Evolutionary conservation across 208 protist species (phyloP).

Genomic region (Leishmania guyanensis): DNA sequence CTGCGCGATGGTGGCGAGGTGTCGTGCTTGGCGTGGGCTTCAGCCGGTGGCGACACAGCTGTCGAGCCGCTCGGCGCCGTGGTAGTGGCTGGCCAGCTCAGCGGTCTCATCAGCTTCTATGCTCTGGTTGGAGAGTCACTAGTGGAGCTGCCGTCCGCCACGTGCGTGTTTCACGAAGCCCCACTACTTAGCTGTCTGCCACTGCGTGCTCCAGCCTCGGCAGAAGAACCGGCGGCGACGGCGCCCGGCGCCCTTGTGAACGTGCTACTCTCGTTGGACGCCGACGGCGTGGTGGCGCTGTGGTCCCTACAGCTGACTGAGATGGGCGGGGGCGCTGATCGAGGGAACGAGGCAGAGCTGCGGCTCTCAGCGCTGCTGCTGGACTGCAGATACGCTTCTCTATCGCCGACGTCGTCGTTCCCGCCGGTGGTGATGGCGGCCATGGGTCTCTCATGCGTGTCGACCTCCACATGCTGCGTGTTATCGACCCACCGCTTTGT

Average conservation of each 20-base stretch:
- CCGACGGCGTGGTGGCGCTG: conserved; percentile 36
- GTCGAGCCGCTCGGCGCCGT: neutral
- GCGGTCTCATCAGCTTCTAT: conserved; percentile 36
- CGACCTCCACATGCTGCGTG: conserved; percentile 10
- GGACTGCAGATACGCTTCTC: conserved; percentile 22
- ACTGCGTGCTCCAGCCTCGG: conserved; percentile 9
- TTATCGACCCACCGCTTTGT: conserved; percentile 21
- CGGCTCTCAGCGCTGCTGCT: conserved; percentile 12
- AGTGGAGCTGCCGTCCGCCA: conserved; percentile 25
- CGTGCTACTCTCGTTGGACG: conserved; percentile 32
- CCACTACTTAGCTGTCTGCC: conserved; percentile 30
- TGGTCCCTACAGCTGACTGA: conserved; percentile 18
- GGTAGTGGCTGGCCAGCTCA: conserved; percentile 34
- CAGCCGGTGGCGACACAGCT: neutral
- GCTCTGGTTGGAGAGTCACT: conserved; percentile 32
- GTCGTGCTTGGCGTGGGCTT: conserved; percentile 31
- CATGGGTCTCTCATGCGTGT: neutral
- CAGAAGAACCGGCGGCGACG: neutral
- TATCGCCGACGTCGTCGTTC: neutral
- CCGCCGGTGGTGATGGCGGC: conserved; percentile 28
- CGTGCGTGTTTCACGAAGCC: conserved; percentile 35
- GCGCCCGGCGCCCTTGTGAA: neutral
- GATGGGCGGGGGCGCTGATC: neutral
- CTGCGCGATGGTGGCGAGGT: conserved; percentile 38
- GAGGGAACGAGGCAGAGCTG: neutral